Evolutionary conservation across 2,329 filamentous ascomycete genomes (phyloP), one percentile per base, ranked within the genome.

Genomic region (Phialemoniopsis sp.): DNA sequence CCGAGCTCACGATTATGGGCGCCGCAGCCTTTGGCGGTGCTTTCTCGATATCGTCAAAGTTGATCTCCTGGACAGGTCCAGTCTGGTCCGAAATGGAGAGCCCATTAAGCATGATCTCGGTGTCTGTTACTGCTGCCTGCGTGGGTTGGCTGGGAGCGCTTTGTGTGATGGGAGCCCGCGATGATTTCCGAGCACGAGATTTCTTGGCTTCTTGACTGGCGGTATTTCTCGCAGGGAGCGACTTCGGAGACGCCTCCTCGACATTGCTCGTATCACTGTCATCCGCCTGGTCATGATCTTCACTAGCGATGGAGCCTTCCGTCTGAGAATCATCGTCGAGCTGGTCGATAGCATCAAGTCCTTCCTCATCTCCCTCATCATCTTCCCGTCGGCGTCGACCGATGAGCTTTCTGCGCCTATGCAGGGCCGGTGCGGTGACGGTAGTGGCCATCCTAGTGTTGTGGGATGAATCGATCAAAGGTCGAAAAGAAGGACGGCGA

Each of bases 341-440:
- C 26, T 50, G 58, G 36, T 82, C 79, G 42, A 73, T 63, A 38
- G 67, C 64, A 43, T 78, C 76, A 37, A 62, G 67, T 44, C 70
- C 72, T 48, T 67, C 75, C 47, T 86, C 82, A 48, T 86, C 83
- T 52, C 86, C 83, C 57, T 87, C 82, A 54, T 87, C 82, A 60
- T 82, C 80, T 49, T 80, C 73, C 51, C 82, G 78, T 58, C 83
- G 80, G 55, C 82, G 78, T 51, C 78, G 78, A 57, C 80, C 79
- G 60, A 85, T 76, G 52, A 79, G 62, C 63, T 80, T 82, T 65
- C 76, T 82, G 61, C 80, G 77, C 56, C 78, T 75, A 55, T 73
- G 59, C 21, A 26, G 21, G 21, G 10, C 21, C 10, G 21, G 21
- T 26, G 21, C 21, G 6, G 21, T 26, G 43, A 44, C 51, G 32